Percentiles rank a stretch among this genome's conserved stretches.
Evolutionary conservation across 176 grass and related monocot genomes (phyloP).

Genomic region (Aegilops umbellulata): DNA sequence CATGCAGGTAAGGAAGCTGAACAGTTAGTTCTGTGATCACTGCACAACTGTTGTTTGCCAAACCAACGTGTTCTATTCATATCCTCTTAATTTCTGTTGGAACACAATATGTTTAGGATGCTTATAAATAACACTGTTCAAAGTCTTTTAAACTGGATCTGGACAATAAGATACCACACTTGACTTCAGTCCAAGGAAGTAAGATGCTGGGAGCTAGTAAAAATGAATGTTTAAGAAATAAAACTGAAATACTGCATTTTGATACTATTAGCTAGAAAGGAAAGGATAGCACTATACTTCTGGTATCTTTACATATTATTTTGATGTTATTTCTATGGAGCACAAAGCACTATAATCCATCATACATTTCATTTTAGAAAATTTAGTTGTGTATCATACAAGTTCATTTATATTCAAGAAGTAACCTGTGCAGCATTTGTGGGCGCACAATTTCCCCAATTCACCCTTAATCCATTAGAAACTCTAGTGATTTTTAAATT

Average conservation of each 20-base stretch:
- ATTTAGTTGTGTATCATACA: constrained; percentile 22
- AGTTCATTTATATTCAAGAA: constrained; percentile 27
- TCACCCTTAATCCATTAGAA: constrained; percentile 6
- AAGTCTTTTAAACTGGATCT: constrained; percentile 12
- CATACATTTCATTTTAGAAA: neutral
- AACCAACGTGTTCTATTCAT: neutral
- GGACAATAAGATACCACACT: neutral
- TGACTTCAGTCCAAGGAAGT: constrained; percentile 9
- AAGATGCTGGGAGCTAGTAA: neutral
- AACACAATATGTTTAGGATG: neutral
- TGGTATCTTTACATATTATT: constrained; percentile 26
- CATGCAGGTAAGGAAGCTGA: constrained; percentile 68
- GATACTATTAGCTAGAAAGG: neutral
- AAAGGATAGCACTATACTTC: neutral
- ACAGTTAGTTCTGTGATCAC: neutral
- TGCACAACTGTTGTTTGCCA: neutral
- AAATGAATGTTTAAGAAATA: no score
- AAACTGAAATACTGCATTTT: no score
- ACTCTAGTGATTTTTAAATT: neutral
- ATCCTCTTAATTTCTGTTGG: neutral
- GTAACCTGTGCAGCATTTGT: constrained; percentile 8
- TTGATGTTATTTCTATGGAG: neutral
- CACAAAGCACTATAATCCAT: neutral
- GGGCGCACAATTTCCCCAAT: neutral
- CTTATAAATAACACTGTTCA: neutral